These are phyloP conservation scores for Macrolepiota fuliginosa DNA, from an alignment of 768 basidiomycete species.

Conservation along the genomic window DNA sequence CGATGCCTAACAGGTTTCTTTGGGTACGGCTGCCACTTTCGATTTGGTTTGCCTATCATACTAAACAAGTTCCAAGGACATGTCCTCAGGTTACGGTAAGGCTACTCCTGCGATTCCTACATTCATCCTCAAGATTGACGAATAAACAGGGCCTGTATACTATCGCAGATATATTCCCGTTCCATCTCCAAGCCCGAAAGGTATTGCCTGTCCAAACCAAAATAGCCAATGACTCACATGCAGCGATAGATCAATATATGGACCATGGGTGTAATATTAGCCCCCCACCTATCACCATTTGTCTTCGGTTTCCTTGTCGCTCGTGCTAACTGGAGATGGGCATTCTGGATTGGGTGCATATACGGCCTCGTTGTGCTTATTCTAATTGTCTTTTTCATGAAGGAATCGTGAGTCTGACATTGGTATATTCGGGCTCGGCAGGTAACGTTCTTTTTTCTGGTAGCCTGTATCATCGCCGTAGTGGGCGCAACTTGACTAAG, in stretches of 20 bases:
- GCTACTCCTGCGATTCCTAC: slow-evolving; percentile 1
- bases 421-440: background rate
- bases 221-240: background rate
- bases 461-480: slow-evolving; percentile 59
- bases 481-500: slow-evolving; percentile 26
- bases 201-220: slow-evolving; percentile 24
- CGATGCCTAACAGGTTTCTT: slow-evolving; percentile 60
- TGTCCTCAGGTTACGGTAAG: slow-evolving; percentile 60
- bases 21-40: slow-evolving; percentile 30
- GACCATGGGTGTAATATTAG: slow-evolving; percentile 75
- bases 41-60: background rate
- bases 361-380: slow-evolving; percentile 55
- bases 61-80: slow-evolving; percentile 29
- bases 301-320: slow-evolving; percentile 69
- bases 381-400: slow-evolving; percentile 59
- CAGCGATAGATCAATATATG: slow-evolving; percentile 55
- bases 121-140: background rate
- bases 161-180: slow-evolving; percentile 63
- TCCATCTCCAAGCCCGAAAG: slow-evolving; percentile 71
- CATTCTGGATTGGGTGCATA: slow-evolving; percentile 65
- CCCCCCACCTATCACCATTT: slow-evolving; percentile 63
- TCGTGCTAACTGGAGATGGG: slow-evolving; percentile 58
- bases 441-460: background rate
- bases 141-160: slow-evolving; percentile 49
- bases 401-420: slow-evolving; percentile 54